Percentiles rank a stretch among this genome's conserved stretches.
Conservation (phyloP, 257 asterid species). For the Solanum chilense region DNA sequence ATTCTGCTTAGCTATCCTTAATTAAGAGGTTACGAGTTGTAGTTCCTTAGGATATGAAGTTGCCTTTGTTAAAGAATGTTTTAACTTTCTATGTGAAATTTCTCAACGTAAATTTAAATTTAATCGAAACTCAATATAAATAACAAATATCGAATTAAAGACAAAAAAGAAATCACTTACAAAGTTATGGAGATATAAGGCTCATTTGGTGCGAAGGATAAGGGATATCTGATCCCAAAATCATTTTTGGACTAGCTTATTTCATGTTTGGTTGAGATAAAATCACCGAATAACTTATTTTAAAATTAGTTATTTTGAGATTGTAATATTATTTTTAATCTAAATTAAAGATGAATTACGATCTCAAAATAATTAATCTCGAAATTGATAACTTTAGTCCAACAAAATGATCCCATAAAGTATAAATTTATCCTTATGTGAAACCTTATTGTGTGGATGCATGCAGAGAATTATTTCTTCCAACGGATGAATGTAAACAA, state of each 20-base stretch:
- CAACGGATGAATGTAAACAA: not conserved
- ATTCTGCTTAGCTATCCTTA: not conserved
- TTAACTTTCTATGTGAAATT: not conserved
- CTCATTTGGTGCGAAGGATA: not conserved
- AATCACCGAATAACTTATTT: too few relatives aligned
- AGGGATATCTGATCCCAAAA: not conserved
- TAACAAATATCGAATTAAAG: not conserved
- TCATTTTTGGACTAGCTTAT: too few relatives aligned
- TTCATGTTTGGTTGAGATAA: not conserved
- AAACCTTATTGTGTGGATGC: not conserved
- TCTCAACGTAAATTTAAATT: not conserved
- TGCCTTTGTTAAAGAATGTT: not conserved
- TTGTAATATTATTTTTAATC: too few relatives aligned
- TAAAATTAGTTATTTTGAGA: too few relatives aligned
- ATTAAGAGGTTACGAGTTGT: not conserved
- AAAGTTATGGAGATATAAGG: not conserved
- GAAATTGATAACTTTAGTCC: too few relatives aligned
- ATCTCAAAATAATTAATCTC: not conserved
- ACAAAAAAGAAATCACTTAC: too few relatives aligned
- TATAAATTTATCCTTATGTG: not conserved
- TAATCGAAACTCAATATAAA: not conserved
- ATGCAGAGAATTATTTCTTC: not conserved
- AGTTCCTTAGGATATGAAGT: not conserved
- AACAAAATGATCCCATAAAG: not conserved
- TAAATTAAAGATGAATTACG: not conserved